Evolutionary conservation across 768 basidiomycete genomes (phyloP), one percentile per base, ranked within the genome.

Genomic region (Leucocoprinus birnbaumii): DNA sequence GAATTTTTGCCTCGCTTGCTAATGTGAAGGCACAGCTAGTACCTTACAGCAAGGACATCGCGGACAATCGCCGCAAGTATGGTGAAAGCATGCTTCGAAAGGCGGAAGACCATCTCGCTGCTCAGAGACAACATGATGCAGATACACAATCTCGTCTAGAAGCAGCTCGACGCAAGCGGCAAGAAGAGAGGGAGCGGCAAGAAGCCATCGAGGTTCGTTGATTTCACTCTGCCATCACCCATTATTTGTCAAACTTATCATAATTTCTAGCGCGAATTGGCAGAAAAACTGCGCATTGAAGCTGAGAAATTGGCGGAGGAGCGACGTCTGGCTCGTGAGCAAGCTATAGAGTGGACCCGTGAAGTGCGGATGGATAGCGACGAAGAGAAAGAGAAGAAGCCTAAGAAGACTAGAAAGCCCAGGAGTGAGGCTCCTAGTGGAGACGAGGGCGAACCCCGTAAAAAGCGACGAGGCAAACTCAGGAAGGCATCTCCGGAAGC

Each of bases 41-140:
- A 16, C 92, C 94, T 0, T 98, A 98, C 70, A 90, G 78, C 61
- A 77, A 80, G 9, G 94, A 96, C 46, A 80, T 98, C 44, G 93
- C 94, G 0, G 89, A 94, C 61, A 89, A 96, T 61, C 85, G 97
- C 42, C 80, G 86, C 37, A 88, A 89, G 66, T 99, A 98, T 62
- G 94, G 94, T 11, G 88, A 91, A 58, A 87, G 80, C 63, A 86
- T 98, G 78, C 66, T 96, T 51, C 80, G 90, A 53, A 85, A 85
- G 49, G 87, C 84, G 2, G 88, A 91, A 10, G 91, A 90, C 40
- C 93, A 96, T 64, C 73, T 93, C 21, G 70, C 79, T 3, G 74
- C 80, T 16, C 94, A 96, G 65, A 74, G 80, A 51, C 80, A 84
- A 53, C 80, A 83, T 61, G 94, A 95, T 66, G 74, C 71, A 0